phyloP scores from a whole-genome alignment of 176 grass and related monocot species.

The Microstegium vimineum region DNA sequence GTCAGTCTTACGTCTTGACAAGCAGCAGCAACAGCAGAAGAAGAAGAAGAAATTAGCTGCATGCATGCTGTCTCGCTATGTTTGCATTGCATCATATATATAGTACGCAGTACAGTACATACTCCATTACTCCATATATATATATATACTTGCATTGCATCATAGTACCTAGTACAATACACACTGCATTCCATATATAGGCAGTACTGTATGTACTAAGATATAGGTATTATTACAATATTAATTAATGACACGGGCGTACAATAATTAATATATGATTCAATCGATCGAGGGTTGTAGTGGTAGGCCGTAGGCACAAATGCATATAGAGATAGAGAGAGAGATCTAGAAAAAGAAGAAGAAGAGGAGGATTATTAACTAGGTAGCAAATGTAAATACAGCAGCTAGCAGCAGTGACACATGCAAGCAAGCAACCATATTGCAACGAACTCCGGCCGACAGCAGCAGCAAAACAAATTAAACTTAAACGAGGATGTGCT shows the following conservation, averaged over 20 bases:
- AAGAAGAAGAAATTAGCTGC: no score
- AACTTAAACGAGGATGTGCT: conserved; percentile 15
- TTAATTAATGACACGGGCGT: background rate
- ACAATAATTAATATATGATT: background rate
- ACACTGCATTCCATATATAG: background rate
- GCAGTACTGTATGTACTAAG: no score
- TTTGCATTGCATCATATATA: background rate
- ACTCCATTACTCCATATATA: background rate
- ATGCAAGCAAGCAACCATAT: no score
- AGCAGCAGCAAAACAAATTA: no score
- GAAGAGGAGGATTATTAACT: background rate
- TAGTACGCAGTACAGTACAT: background rate
- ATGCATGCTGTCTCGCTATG: background rate
- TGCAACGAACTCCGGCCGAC: no score
- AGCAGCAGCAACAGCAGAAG: no score
- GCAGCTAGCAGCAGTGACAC: no score
- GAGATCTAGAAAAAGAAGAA: background rate
- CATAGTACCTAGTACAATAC: background rate
- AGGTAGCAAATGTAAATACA: background rate
- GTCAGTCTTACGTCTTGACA: no score
- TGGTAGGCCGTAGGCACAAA: no score
- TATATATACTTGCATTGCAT: no score
- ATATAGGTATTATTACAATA: background rate
- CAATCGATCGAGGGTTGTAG: background rate
- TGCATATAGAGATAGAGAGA: no score